Conservation (phyloP, 2,329 filamentous ascomycete genomes). For the Cladosporium sp. region DNA sequence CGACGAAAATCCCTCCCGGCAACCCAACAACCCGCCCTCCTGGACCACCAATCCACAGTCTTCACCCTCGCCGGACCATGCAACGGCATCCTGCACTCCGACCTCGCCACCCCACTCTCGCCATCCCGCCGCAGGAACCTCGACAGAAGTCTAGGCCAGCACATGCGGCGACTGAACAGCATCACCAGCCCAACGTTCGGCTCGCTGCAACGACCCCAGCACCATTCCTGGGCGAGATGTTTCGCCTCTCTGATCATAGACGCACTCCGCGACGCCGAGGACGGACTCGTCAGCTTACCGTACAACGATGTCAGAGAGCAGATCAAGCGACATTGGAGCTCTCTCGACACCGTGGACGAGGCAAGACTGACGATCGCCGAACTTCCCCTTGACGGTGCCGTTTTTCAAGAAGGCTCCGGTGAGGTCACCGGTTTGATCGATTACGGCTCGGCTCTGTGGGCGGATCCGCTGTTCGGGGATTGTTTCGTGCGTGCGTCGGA, state of each 20-base stretch:
- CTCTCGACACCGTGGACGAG: constrained; percentile 48
- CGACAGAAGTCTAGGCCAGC: constrained; percentile 37
- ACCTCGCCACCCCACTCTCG: constrained; percentile 31
- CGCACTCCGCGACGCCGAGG: constrained; percentile 54
- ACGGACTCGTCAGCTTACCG: constrained; percentile 54
- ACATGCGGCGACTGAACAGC: constrained; percentile 41
- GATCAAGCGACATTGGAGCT: constrained; percentile 39
- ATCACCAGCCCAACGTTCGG: constrained; percentile 50
- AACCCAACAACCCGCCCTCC: constrained; percentile 28
- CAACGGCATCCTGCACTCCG: constrained; percentile 23
- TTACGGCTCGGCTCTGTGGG: constrained; percentile 53
- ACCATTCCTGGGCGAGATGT: constrained; percentile 49
- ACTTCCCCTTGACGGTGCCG: constrained; percentile 44
- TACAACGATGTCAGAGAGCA: constrained; percentile 52
- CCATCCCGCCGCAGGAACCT: constrained; percentile 33
- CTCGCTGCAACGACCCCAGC: constrained; percentile 30
- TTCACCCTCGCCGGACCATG: constrained; percentile 29
- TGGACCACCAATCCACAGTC: constrained; percentile 31
- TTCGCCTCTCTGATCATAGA: constrained; percentile 51
- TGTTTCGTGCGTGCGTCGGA: constrained; percentile 41
- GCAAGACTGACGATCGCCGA: constrained; percentile 51
- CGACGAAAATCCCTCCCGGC: constrained; percentile 34
- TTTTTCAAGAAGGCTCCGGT: constrained; percentile 47
- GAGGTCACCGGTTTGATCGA: constrained; percentile 49
- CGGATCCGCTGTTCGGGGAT: constrained; percentile 52